Base-by-base conservation (phyloP, 768 basidiomycete genomes). In the Hirschioporus abietinus region DNA sequence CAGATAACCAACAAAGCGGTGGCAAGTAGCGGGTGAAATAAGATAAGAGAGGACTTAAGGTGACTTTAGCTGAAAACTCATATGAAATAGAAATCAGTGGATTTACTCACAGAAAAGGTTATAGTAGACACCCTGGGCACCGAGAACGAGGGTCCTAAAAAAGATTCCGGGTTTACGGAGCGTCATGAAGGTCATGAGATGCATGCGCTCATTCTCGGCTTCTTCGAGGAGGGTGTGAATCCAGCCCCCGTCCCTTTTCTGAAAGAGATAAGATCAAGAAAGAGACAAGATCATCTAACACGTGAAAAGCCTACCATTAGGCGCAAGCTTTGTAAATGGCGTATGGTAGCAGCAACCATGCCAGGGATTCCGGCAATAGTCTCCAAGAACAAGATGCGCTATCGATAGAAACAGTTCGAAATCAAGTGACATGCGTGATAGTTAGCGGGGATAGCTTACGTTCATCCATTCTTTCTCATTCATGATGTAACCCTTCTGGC, bases 181-280 rank as follows among this genome's bases (percentile, higher is more conserved):
- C 7, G 93, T 91, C 93, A 99, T 93, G 80, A 99, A 99, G 1
- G 96, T 97, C 91, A 96, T 91, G 64, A 96, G 82, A 76, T 96
- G 95, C 93, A 97, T 96, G 36, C 96, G 82, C 79, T 99, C 96
- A 74, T 99, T 99, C 74, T 99, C 95, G 15, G 95, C 95, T 79
- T 97, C 96, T 74, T 95, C 91, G 20, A 97, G 80, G 59, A 94
- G 85, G 7, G 94, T 96, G 75, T 95, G 93, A 69, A 97, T 97
- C 95, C 95, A 95, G 42, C 86, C 83, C 27, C 81, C 81, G 71
- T 86, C 84, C 67, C 84, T 81, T 70, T 80, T 77, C 81, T 86
- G 68, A 59, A 66, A 64, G 60, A 15, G 66, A 58, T 7, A 67
- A 63, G 23, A 69, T 63, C 7, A 8, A 57, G 30, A 15, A 36